A percentile compares a stretch with the other conserved stretches of the same genome.
Evolutionary conservation across 1,284 basidiomycete genomes (phyloP).

Genomic region (Pisolithus thermaeus): DNA sequence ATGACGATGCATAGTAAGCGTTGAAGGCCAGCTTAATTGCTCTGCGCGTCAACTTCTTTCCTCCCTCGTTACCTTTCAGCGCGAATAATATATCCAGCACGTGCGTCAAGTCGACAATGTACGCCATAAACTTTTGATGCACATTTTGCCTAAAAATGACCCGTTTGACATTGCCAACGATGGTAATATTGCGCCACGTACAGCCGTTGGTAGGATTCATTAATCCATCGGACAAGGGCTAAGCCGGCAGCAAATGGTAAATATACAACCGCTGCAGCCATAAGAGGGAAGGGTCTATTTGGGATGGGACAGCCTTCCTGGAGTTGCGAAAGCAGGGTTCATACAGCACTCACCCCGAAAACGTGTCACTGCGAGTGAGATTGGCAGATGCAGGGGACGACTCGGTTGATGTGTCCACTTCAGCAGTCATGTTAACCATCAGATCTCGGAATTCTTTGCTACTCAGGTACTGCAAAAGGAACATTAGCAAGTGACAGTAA

Average conservation of each 20-base stretch:
- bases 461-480: neutral
- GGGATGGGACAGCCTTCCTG: too few relatives aligned
- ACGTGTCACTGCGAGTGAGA: too few relatives aligned
- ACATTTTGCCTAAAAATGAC: neutral
- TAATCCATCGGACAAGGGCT: slow-evolving; percentile 22
- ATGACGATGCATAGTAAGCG: neutral
- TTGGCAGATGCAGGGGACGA: too few relatives aligned
- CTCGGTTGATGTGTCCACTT: neutral
- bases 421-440: neutral
- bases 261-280: slow-evolving; percentile 14
- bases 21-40: slow-evolving; percentile 1
- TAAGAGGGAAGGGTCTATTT: neutral
- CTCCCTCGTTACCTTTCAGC: neutral
- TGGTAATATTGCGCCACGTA: slow-evolving; percentile 3
- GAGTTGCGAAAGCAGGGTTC: too few relatives aligned
- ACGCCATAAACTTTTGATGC: slow-evolving; percentile 12
- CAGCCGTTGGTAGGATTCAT: slow-evolving; percentile 22
- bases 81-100: slow-evolving; percentile 11
- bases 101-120: slow-evolving; percentile 15
- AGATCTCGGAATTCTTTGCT: neutral
- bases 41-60: neutral
- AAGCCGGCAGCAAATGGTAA: slow-evolving; percentile 19
- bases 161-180: too few relatives aligned
- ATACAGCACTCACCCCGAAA: neutral
- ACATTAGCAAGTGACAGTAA: too few relatives aligned